These are phyloP conservation scores for Aspergillus oerlinghausenensis DNA, from an alignment of 2,329 filamentous ascomycete species.

Conservation along the genomic window DNA sequence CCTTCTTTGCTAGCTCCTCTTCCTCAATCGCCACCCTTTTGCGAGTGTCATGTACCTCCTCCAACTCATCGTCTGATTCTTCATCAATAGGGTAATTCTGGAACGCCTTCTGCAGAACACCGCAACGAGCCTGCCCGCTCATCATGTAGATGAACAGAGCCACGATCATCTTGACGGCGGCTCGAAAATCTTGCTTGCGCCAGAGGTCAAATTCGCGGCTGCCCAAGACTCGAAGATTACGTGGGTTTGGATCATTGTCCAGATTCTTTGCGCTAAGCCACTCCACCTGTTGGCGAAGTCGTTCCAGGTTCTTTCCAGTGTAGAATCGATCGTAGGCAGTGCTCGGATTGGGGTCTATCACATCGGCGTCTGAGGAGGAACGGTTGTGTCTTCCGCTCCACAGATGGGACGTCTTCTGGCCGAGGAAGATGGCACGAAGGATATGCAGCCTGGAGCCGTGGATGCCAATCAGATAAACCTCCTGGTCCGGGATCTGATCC, in stretches of 20 bases:
- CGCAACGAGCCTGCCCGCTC: conserved; percentile 22
- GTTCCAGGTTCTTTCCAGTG: conserved; percentile 11
- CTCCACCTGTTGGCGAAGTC: conserved; percentile 13
- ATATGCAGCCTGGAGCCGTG: conserved; percentile 27
- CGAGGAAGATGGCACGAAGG: conserved; percentile 25
- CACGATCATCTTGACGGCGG: conserved; percentile 14
- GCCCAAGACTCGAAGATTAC: conserved; percentile 19
- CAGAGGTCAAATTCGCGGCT: conserved; percentile 28
- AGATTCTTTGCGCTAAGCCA: conserved; percentile 9
- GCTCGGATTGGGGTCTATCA: neutral
- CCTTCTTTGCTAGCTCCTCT: conserved; percentile 4
- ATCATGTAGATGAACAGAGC: conserved; percentile 24
- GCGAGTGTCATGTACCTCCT: neutral
- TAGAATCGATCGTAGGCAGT: conserved; percentile 12
- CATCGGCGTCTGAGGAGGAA: neutral
- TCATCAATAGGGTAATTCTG: conserved; percentile 4
- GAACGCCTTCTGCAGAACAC: conserved; percentile 19
- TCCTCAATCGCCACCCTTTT: conserved; percentile 5
- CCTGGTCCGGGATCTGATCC: conserved; percentile 27
- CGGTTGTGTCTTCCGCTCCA: conserved; percentile 10
- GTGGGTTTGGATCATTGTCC: conserved; percentile 13
- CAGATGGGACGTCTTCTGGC: conserved; percentile 21
- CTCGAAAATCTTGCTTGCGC: conserved; percentile 17
- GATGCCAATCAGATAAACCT: conserved; percentile 23
- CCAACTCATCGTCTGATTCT: conserved; percentile 9